Evolutionary conservation across 306 rosid genomes (phyloP).

Genomic region (Ochetophila trinervis): DNA sequence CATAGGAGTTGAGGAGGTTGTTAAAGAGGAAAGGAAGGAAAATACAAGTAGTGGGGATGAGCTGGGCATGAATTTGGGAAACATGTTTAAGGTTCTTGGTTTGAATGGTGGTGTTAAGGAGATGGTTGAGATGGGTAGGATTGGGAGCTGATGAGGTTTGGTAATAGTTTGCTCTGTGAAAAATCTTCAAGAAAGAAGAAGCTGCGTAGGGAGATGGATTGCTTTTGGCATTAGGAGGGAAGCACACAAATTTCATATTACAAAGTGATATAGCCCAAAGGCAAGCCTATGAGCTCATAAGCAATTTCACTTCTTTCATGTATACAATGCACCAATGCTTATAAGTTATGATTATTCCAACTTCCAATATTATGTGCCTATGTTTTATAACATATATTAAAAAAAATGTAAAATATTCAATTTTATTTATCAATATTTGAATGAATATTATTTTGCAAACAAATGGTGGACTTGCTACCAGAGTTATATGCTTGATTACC

Average conservation of each 20-base stretch:
- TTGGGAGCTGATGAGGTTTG: conserved; percentile 18
- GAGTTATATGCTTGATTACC: too few species aligned
- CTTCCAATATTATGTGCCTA: too few species aligned
- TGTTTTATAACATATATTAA: too few species aligned
- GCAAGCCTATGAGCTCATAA: background rate
- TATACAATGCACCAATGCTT: too few species aligned
- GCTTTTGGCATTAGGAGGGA: background rate
- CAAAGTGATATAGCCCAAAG: background rate
- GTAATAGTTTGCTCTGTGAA: background rate
- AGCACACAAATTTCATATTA: conserved; percentile 22
- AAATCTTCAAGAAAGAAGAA: background rate
- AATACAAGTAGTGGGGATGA: conserved; percentile 21
- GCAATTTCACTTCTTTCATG: too few species aligned
- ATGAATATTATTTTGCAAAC: too few species aligned
- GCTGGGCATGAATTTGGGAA: conserved; percentile 44
- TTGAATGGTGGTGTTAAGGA: conserved; percentile 17
- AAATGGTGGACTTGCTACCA: too few species aligned
- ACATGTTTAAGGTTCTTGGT: conserved; percentile 30
- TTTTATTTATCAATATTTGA: too few species aligned
- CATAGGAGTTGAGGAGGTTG: conserved; percentile 45
- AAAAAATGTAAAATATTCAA: too few species aligned
- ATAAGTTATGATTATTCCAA: too few species aligned
- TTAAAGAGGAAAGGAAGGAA: conserved; percentile 40
- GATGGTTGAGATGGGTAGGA: conserved; percentile 26
- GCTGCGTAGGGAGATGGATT: background rate